Percentiles rank a stretch among this genome's conserved stretches.
These are phyloP conservation scores for Fraxinus sp. DNA, from an alignment of 305 asterid species.

Conservation along the genomic window DNA sequence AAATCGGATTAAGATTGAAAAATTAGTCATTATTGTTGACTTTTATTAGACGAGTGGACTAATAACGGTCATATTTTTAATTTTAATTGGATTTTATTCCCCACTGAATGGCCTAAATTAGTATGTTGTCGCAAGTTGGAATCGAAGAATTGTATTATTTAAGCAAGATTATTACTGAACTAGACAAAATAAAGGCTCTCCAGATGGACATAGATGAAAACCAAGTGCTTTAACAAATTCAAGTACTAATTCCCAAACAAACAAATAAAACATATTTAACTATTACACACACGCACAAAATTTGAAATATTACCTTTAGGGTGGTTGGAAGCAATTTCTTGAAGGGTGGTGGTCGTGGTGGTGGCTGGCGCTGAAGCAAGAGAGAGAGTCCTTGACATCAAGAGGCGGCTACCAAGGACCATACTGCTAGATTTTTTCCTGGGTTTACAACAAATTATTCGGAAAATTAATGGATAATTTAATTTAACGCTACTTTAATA, in stretches of 20 bases:
- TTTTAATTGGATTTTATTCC: too few relatives aligned
- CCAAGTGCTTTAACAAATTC: neutral
- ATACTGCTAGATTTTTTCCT: constrained; percentile 18
- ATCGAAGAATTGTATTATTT: neutral
- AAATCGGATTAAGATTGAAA: too few relatives aligned
- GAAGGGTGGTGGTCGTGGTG: constrained; percentile 41
- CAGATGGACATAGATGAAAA: neutral
- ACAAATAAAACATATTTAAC: neutral
- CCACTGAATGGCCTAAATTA: too few relatives aligned
- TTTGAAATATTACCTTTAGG: constrained; percentile 45
- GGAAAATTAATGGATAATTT: neutral
- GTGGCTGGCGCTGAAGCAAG: constrained; percentile 40
- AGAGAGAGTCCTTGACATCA: constrained; percentile 46
- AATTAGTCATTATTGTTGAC: too few relatives aligned
- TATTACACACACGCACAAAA: neutral
- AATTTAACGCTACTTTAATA: neutral
- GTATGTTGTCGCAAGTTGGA: neutral
- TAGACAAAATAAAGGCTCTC: neutral
- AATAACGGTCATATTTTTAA: too few relatives aligned
- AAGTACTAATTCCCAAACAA: neutral
- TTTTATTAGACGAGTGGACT: too few relatives aligned
- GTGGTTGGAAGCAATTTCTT: constrained; percentile 61
- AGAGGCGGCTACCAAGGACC: constrained; percentile 49
- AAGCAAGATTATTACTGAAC: neutral
- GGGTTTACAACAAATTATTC: neutral